These are phyloP conservation scores for Suhomyces prunicola DNA, from an alignment of 805 yeast species.

Conservation along the genomic window DNA sequence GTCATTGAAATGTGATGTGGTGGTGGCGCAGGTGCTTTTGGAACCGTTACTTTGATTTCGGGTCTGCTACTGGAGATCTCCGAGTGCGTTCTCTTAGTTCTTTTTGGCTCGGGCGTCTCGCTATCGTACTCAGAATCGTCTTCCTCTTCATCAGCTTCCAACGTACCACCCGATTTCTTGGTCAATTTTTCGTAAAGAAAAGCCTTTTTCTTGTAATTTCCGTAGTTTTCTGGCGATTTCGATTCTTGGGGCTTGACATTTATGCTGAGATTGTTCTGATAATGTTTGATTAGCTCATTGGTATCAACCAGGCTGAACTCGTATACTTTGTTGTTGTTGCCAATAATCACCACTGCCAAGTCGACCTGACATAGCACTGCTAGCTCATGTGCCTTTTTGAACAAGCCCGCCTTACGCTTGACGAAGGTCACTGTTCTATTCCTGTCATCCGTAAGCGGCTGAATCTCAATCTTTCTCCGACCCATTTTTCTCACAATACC, in stretches of 20 bases:
- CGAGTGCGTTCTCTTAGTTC: slow-evolving; percentile 18
- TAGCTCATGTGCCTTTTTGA: slow-evolving; percentile 81
- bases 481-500: slow-evolving; percentile 57
- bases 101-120: slow-evolving; percentile 34
- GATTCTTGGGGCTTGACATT: slow-evolving; percentile 46
- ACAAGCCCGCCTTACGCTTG: slow-evolving; percentile 90
- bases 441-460: slow-evolving; percentile 87
- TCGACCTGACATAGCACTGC: slow-evolving; percentile 92
- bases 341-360: slow-evolving; percentile 83
- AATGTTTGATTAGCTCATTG: slow-evolving; percentile 20
- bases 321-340: slow-evolving; percentile 76
- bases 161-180: slow-evolving; percentile 6
- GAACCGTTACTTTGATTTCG: neutral
- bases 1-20: slow-evolving; percentile 9
- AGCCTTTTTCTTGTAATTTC: slow-evolving; percentile 48
- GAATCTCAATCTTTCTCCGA: slow-evolving; percentile 90
- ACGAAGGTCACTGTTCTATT: slow-evolving; percentile 85
- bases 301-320: slow-evolving; percentile 79
- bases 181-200: slow-evolving; percentile 18
- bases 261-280: slow-evolving; percentile 7
- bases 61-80: slow-evolving; percentile 7
- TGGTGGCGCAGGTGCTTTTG: slow-evolving; percentile 6
- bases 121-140: slow-evolving; percentile 33
- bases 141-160: slow-evolving; percentile 11
- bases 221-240: slow-evolving; percentile 66